Evolutionary conservation across 306 rosid species (phyloP), one percentile per base, ranked within the genome.

Genomic region (Medicago ruthenica): DNA sequence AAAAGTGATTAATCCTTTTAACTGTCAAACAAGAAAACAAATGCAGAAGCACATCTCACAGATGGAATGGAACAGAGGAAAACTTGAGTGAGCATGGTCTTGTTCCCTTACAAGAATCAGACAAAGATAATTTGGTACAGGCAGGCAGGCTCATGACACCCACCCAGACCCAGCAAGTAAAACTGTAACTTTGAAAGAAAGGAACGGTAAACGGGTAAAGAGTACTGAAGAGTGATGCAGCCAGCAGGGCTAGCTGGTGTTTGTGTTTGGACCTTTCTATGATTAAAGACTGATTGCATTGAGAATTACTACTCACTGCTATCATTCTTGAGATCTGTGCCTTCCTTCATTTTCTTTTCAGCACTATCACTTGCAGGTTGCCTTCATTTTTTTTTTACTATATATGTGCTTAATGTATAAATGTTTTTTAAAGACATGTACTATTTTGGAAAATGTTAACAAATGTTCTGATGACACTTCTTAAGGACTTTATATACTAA

Each of bases 231-330:
- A 17, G 58, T 47, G 18, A 27, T 27, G 31, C 31, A 27, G 31
- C 31, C 31, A 27, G 31, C 31, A 27, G 31, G 4, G 4, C n/a
- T n/a, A n/a, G 31, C 31, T 4, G 54, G 15, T n/a, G 18, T 13
- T 15, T 12, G 16, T 13, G 18, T 11, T 20, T 55, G 61, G 62
- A 55, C 34, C 34, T 55, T 55, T 55, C 34, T 55, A 57, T 57
- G 63, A 57, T 57, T 57, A 57, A 55, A 20, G 62, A 55, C 15
- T 55, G 62, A 57, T 57, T 57, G 63, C 62, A 10, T 16, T 55
- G 62, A 51, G 63, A 10, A 57, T 57, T 18, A 57, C 63, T 18
- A 55, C 3, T 20, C 62, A 55, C 62, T 55, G 62, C 62, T 55
- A 55, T 55, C 62, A 9, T 20, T 55, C 62, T 57, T 57, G 63